These are phyloP conservation scores for Penicillium steckii DNA, from an alignment of 495 filamentous ascomycete species.

Conservation along the genomic window DNA sequence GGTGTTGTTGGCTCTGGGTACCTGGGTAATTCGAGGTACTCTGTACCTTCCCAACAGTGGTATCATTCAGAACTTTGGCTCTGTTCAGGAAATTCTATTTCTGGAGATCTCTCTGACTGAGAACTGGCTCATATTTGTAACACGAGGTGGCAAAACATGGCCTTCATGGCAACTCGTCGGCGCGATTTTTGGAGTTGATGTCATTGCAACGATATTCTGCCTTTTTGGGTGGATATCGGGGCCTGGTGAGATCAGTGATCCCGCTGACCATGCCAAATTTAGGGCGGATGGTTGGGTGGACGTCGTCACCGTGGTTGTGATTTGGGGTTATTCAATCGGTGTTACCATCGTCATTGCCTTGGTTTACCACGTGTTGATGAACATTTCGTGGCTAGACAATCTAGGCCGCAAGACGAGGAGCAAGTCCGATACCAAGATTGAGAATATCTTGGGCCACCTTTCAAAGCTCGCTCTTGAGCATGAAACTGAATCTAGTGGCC, in stretches of 20 bases:
- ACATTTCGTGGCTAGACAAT: slow-evolving; percentile 64
- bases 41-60: slow-evolving; percentile 66
- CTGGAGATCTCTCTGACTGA: slow-evolving; percentile 70
- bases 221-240: slow-evolving; percentile 70
- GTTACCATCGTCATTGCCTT: slow-evolving; percentile 75
- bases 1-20: slow-evolving; percentile 62
- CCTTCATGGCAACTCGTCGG: slow-evolving; percentile 66
- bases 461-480: slow-evolving; percentile 69
- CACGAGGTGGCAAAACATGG: slow-evolving; percentile 62
- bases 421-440: slow-evolving; percentile 67
- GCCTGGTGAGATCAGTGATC: slow-evolving; percentile 42
- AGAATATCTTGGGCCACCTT: slow-evolving; percentile 70
- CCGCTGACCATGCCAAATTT: slow-evolving; percentile 38
- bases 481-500: no score
- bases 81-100: slow-evolving; percentile 69
- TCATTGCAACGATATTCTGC: slow-evolving; percentile 66
- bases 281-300: slow-evolving; percentile 64
- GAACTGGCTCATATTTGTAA: slow-evolving; percentile 78
- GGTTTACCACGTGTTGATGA: slow-evolving; percentile 69
- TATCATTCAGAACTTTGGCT: slow-evolving; percentile 67
- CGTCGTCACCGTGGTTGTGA: slow-evolving; percentile 72
- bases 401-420: slow-evolving; percentile 69
- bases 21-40: slow-evolving; percentile 65
- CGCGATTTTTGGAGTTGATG: slow-evolving; percentile 67
- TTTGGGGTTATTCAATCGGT: slow-evolving; percentile 73